These are phyloP conservation scores for Nothophaeocryptopus gaeumannii DNA, from an alignment of 2,329 filamentous ascomycete species.

Conservation along the genomic window DNA sequence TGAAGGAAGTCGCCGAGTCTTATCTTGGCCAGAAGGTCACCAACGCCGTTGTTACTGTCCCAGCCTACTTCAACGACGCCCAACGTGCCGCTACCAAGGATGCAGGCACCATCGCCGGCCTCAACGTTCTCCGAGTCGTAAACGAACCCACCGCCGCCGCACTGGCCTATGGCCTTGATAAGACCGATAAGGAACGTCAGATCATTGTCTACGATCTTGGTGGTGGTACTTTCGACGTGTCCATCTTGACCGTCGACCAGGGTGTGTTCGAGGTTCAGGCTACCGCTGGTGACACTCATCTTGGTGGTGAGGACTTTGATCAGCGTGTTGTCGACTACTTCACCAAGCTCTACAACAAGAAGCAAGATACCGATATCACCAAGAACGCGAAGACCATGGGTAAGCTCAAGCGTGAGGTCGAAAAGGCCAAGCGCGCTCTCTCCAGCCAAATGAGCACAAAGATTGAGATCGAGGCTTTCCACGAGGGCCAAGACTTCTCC, in stretches of 20 bases:
- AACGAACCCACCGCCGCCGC: conserved; percentile 97
- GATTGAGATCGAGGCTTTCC: conserved; percentile 91
- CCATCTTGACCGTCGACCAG: conserved; percentile 92
- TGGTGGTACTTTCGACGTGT: conserved; percentile 99
- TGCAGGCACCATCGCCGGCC: conserved; percentile 90
- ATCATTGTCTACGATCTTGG: conserved; percentile 97
- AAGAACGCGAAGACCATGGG: conserved; percentile 98
- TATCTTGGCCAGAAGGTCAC: conserved; percentile 87
- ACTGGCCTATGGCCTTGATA: conserved; percentile 93
- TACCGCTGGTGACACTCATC: conserved; percentile 96
- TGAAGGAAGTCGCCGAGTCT: conserved; percentile 95
- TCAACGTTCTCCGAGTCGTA: conserved; percentile 95
- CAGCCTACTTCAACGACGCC: conserved; percentile 98
- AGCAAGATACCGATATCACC: conserved; percentile 85
- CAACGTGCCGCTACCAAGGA: conserved; percentile 99
- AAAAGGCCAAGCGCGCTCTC: conserved; percentile 98
- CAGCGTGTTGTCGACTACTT: conserved; percentile 96
- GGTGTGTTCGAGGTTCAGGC: conserved; percentile 99
- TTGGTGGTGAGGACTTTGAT: conserved; percentile 98
- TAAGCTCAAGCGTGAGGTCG: conserved; percentile 98
- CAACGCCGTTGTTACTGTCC: conserved; percentile 96
- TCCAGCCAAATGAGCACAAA: conserved; percentile 43
- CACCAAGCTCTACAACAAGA: conserved; percentile 98
- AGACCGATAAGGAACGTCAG: conserved; percentile 80
- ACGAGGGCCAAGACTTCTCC: conserved; percentile 94